A percentile compares a stretch with the other conserved stretches of the same genome.
Evolutionary conservation across 139 green algal genomes (phyloP).

Genomic region (Closterium sp.): DNA sequence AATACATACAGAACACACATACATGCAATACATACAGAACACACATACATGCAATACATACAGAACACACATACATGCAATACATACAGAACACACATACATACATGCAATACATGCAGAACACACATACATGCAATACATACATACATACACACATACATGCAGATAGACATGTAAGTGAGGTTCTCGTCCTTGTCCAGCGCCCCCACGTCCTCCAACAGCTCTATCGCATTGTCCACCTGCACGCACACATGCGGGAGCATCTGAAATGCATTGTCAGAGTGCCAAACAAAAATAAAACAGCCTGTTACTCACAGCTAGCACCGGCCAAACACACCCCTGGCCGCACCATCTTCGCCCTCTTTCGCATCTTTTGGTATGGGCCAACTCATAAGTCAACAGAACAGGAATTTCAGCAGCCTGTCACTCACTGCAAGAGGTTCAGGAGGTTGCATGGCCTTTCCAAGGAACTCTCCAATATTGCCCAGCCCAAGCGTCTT

Average conservation of each 20-base stretch:
- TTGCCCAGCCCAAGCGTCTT: constrained; percentile 41
- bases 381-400: no score
- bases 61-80: no score
- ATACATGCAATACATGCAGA: no score
- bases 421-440: constrained; percentile 14
- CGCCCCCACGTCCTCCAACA: constrained; percentile 52
- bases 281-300: no score
- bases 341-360: no score
- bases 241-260: constrained; percentile 12
- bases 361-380: no score
- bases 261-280: no score
- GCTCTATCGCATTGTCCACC: constrained; percentile 51
- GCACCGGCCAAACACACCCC: no score
- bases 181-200: constrained; percentile 52
- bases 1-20: neutral
- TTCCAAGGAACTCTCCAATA: constrained; percentile 30
- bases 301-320: no score
- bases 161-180: neutral
- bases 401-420: neutral
- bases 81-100: no score
- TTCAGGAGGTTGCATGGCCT: constrained; percentile 42
- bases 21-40: neutral
- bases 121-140: constrained; percentile 17
- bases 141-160: neutral
- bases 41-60: no score